Base-by-base conservation (phyloP, 2,329 filamentous ascomycete genomes). In the Pestalotiopsis sp. region DNA sequence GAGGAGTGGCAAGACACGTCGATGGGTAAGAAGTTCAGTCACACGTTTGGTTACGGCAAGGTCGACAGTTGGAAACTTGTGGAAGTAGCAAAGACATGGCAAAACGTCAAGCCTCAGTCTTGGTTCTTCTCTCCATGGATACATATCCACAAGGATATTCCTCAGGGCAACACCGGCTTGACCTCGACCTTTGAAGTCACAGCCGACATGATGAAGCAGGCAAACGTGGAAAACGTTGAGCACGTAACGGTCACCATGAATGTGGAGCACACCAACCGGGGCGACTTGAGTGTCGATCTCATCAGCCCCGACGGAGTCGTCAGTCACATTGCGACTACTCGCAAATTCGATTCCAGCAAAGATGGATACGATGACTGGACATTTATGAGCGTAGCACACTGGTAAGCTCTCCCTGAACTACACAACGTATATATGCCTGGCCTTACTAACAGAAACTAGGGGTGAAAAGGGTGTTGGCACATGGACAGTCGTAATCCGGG, bases 241-340 rank as follows among this genome's bases (percentile, higher is more conserved):
- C 96, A 99, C 81, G 93, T 99, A 45, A 98, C 95, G 0, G 89
- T 99, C 45, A 98, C 95, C 2, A 99, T 99, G 95, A 99, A 99
- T 76, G 87, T 98, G 27, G 89, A 93, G 67, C 96, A 99, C 78
- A 90, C 88, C 2, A 91, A 92, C 69, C 92, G 96, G 72, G 96
- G 96, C 68, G 96, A 99, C 78, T 80, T 99, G 31, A 97, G 94
- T 77, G 95, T 97, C 49, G 96, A 99, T 77, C 84, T 99, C 61
- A 89, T 93, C 77, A 97, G 94, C 74, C 96, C 96, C 0, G 85
- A 89, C 39, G 93, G 94, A 11, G 83, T 98, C 69, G 85, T 94
- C 71, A 97, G 94, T 77, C 91, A 97, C 77, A 89, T 99, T 66
- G 92, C 95, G 4, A 92, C 91, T 13, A 84, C 91, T 1, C 92